A percentile compares a stretch with the other conserved stretches of the same genome.
Conservation (phyloP, 2,329 filamentous ascomycete genomes). For the Aspergillus costaricaensis region DNA sequence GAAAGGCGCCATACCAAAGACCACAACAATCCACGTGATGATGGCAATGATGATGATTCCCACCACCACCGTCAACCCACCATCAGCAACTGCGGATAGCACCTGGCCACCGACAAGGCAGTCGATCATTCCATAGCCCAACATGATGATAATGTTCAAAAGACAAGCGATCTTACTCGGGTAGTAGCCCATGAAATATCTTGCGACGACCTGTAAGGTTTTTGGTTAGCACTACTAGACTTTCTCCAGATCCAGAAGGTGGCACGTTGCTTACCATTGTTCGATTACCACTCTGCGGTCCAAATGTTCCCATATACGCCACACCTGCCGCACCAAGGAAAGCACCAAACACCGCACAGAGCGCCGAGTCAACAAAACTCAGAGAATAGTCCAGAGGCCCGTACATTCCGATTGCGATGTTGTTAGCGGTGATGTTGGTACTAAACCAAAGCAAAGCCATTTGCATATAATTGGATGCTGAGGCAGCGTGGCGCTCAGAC, state of each 20-base stretch:
- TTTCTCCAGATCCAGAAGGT: not conserved
- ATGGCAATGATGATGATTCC: slow-evolving; percentile 31
- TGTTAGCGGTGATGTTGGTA: slow-evolving; percentile 33
- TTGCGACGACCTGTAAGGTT: slow-evolving; percentile 25
- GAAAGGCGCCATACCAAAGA: slow-evolving; percentile 34
- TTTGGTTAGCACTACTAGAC: not conserved
- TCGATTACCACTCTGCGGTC: slow-evolving; percentile 35
- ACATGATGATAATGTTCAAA: slow-evolving; percentile 38
- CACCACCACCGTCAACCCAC: slow-evolving; percentile 30
- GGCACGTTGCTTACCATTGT: slow-evolving; percentile 32
- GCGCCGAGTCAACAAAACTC: slow-evolving; percentile 34
- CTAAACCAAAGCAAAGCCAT: slow-evolving; percentile 29
- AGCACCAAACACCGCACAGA: slow-evolving; percentile 30
- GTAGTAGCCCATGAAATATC: slow-evolving; percentile 40
- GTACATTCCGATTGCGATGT: slow-evolving; percentile 35
- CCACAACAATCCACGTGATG: slow-evolving; percentile 29
- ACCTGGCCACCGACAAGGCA: slow-evolving; percentile 38
- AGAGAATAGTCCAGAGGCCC: slow-evolving; percentile 36
- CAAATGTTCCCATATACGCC: slow-evolving; percentile 38
- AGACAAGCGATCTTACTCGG: slow-evolving; percentile 35
- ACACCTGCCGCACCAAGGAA: slow-evolving; percentile 28
- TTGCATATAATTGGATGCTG: slow-evolving; percentile 22
- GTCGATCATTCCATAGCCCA: slow-evolving; percentile 39
- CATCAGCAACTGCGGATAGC: slow-evolving; percentile 26
- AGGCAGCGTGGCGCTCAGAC: slow-evolving; percentile 50